Evolutionary conservation across 192 early-diverging fungal species (phyloP), one percentile per base, ranked within the genome.

Genomic region (Umbelopsis sp.): DNA sequence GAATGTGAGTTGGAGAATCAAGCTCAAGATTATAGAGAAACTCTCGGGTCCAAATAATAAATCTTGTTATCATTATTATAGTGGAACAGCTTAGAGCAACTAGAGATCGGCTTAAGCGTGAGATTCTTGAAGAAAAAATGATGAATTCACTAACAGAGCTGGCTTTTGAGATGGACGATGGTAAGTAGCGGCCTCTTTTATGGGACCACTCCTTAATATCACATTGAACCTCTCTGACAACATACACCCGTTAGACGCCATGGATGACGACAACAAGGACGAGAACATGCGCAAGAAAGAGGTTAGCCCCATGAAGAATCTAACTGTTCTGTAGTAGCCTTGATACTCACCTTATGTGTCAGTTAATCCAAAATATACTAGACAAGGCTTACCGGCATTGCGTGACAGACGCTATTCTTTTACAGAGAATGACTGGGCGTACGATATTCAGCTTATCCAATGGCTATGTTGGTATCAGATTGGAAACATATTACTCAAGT

Each of bases 401-500:
- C 17, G 56, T 62, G 56, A 62, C 56, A 3, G 56, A 62, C 31
- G 56, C 56, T 14, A 62, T 62, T 29, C 31, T 62, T 20, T 32
- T 62, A 12, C 56, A 62, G 17, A 29, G 56, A 29, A 62, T 62
- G 56, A 62, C 56, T 4, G 82, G 82, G 2, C 68, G 56, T 25
- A 77, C 82, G 4, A 70, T 69, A 21, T 81, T 84, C 43, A 34
- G 74, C 2, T 51, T 77, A 12, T 68, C 71, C 14, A 53, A 73
- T 2, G 72, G 80, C 11, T 74, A 81, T 16, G 49, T 77, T 31
- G 83, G 81, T 2, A 75, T 87, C 8, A 80, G 85, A 16, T 69
- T 85, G 11, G 85, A 87, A 34, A 84, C 85, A 1, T 87, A 83
- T 71, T 81, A 82, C 11, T 38, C 71, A n/a, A 74, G 83, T 85